A percentile compares a stretch with the other conserved stretches of the same genome.
phyloP scores from a whole-genome alignment of 345 rosid genomes.

The Raphanus raphanistrum region DNA sequence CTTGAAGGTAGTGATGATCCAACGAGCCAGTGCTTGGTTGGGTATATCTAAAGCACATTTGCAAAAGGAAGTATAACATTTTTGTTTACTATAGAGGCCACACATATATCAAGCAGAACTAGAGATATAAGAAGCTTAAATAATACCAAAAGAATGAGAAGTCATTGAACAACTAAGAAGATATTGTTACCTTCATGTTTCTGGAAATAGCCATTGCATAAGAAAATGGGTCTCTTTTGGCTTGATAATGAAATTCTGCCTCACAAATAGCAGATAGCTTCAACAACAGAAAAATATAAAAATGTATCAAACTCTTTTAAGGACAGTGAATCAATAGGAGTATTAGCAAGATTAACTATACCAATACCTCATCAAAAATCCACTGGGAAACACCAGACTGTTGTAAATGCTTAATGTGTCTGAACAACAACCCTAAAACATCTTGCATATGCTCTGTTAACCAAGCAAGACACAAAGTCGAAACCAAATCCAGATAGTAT shows the following conservation, averaged over 20 bases:
- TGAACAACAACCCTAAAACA: conserved; percentile 72
- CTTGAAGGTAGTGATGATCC: conserved; percentile 73
- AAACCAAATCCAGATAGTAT: not conserved
- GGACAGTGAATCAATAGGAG: not conserved
- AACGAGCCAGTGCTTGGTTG: conserved; percentile 82
- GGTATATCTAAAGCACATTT: conserved; percentile 55
- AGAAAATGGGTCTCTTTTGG: conserved; percentile 60
- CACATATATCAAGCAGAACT: not conserved
- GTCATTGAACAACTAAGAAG: not conserved
- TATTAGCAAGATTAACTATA: not conserved
- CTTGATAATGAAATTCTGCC: conserved; percentile 82
- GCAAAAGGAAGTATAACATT: not conserved
- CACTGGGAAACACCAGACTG: conserved; percentile 75
- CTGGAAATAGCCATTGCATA: conserved; percentile 51
- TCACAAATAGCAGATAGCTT: conserved; percentile 80
- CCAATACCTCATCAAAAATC: conserved; percentile 91
- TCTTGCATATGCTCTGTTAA: conserved; percentile 79
- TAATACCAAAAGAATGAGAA: not conserved
- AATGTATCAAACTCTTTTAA: conserved; percentile 32
- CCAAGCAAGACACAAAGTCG: conserved; percentile 1
- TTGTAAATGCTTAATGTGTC: conserved; percentile 63
- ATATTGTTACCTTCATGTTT: conserved; percentile 58
- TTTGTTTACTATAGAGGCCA: not conserved
- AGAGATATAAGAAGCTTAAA: not conserved
- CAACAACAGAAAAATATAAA: conserved; percentile 37